These are phyloP conservation scores for Pouteria glomerata DNA, from an alignment of 148 eudicot genomes.

Conservation along the genomic window DNA sequence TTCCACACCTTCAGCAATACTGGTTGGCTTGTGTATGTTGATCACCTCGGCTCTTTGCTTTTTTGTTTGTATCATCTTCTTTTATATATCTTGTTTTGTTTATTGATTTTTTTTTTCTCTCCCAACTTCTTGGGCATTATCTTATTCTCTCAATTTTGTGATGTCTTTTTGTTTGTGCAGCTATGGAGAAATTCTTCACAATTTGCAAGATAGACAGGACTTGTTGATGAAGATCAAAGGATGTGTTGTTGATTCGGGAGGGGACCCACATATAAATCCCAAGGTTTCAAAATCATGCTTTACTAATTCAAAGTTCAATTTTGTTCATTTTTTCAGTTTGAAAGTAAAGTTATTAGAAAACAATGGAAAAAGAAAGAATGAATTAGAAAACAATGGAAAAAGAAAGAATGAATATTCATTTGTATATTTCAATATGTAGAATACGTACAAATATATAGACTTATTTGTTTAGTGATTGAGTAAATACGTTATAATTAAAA, in stretches of 20 bases:
- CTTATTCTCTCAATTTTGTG: not conserved
- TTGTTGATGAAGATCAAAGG: slow-evolving; percentile 73
- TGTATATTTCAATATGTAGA: too few species aligned
- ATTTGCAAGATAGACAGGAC: slow-evolving; percentile 57
- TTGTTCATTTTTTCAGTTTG: not conserved
- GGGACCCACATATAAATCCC: slow-evolving; percentile 78
- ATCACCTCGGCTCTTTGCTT: not conserved
- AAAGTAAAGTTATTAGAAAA: too few species aligned
- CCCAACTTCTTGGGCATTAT: not conserved
- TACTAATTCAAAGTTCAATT: not conserved
- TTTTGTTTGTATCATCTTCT: too few species aligned
- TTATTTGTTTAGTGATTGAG: too few species aligned
- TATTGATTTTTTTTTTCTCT: not conserved
- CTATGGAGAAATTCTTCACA: slow-evolving; percentile 75
- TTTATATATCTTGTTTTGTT: not conserved
- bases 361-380: too few species aligned
- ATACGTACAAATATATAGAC: too few species aligned
- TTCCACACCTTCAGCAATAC: slow-evolving; percentile 96
- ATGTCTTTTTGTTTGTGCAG: slow-evolving; percentile 38
- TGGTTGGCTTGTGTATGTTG: slow-evolving; percentile 98
- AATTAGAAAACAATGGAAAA: too few species aligned
- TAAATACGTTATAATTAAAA: too few species aligned
- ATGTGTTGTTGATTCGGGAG: slow-evolving; percentile 88
- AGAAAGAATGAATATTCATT: too few species aligned
- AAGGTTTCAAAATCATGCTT: slow-evolving; percentile 40